Percentiles rank a stretch among this genome's conserved stretches.
These are phyloP conservation scores for Pestalotiopsis sp. DNA, from an alignment of 2,329 filamentous ascomycete genomes.

Conservation along the genomic window DNA sequence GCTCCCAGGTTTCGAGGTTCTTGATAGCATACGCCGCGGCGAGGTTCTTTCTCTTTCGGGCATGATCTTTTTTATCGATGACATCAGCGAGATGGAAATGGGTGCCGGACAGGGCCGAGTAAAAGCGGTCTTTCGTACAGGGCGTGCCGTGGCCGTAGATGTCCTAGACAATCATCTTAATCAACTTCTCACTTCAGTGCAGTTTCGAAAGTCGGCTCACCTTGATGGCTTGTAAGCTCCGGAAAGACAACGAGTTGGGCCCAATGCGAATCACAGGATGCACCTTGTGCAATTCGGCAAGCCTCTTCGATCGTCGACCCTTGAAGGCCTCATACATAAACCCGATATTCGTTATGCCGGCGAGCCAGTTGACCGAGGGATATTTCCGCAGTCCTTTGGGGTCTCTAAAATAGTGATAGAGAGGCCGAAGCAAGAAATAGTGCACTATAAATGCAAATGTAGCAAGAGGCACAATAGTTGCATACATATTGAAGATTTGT, in stretches of 20 bases:
- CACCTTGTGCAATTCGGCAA: constrained; percentile 46
- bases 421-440: background rate
- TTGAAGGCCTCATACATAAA: background rate
- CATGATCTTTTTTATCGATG: constrained; percentile 52
- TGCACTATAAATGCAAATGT: background rate
- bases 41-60: constrained; percentile 51
- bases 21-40: constrained; percentile 53
- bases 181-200: background rate
- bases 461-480: background rate
- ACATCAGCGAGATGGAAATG: constrained; percentile 56
- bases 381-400: background rate
- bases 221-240: constrained; percentile 42
- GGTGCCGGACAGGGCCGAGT: constrained; percentile 43
- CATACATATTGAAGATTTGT: background rate
- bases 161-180: constrained; percentile 25
- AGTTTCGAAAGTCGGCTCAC: background rate
- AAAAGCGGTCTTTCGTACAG: constrained; percentile 52
- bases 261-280: constrained; percentile 46
- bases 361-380: background rate
- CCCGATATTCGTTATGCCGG: background rate
- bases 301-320: constrained; percentile 37
- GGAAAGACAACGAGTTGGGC: constrained; percentile 45
- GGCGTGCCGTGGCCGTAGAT: constrained; percentile 53
- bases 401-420: background rate
- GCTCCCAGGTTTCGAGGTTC: constrained; percentile 56